Conservation (phyloP, 192 early-diverging fungal genomes). For the Pecoramyces ruminantium region DNA sequence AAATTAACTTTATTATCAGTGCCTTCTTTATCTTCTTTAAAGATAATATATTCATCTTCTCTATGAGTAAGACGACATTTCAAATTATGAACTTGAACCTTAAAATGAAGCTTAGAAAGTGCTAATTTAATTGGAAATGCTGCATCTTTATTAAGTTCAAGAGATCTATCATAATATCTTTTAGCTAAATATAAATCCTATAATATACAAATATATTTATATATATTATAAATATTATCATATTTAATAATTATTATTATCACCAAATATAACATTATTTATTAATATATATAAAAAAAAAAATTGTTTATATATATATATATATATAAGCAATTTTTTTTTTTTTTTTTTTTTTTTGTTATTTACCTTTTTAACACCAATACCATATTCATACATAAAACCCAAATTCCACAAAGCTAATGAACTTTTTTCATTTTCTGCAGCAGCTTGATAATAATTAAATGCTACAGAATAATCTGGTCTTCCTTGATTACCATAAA, state of each 20-base stretch:
- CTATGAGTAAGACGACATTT: not conserved
- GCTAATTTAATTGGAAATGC: slow-evolving; percentile 61
- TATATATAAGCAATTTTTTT: too few relatives aligned
- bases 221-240: not conserved
- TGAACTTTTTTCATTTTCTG: slow-evolving; percentile 40
- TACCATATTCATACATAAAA: slow-evolving; percentile 88
- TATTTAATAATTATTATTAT: not conserved
- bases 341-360: not conserved
- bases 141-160: slow-evolving; percentile 58
- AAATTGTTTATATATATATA: too few relatives aligned
- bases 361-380: slow-evolving; percentile 58
- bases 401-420: slow-evolving; percentile 94
- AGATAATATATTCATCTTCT: not conserved
- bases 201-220: not conserved
- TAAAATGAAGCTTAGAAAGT: slow-evolving; percentile 46
- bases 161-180: slow-evolving; percentile 69
- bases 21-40: not conserved
- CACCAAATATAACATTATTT: not conserved
- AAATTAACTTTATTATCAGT: not conserved
- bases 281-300: not conserved
- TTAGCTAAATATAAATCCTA: slow-evolving; percentile 86
- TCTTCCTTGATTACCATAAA: slow-evolving; percentile 3
- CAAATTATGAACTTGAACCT: slow-evolving; percentile 2
- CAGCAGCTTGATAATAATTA: slow-evolving; percentile 70
- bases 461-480: slow-evolving; percentile 57